Conservation (phyloP, 345 rosid species). For the Pistacia atlantica region DNA sequence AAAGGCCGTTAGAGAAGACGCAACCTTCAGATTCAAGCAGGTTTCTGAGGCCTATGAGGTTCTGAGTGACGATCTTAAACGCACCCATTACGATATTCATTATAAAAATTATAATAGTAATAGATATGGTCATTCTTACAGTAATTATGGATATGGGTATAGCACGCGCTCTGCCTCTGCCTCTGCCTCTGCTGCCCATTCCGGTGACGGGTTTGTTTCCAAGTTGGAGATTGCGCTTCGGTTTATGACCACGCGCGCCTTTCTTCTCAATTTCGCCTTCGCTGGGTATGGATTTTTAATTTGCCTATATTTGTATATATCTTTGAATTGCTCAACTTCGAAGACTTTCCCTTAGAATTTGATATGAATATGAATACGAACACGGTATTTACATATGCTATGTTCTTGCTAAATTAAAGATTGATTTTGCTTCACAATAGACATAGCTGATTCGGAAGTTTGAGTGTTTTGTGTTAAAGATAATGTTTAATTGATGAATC, state of each 20-base stretch:
- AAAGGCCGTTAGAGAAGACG: conserved; percentile 45
- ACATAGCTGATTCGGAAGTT: too few relatives aligned
- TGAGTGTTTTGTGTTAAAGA: too few relatives aligned
- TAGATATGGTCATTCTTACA: conserved; percentile 18
- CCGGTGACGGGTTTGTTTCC: conserved; percentile 19
- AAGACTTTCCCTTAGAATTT: background rate
- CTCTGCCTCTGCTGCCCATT: background rate
- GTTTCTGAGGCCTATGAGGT: conserved; percentile 85
- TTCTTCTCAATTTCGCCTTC: conserved; percentile 64
- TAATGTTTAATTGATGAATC: too few relatives aligned
- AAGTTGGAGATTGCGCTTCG: conserved; percentile 48
- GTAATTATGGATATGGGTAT: conserved; percentile 27
- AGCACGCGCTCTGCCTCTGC: conserved; percentile 29
- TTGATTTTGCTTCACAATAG: too few relatives aligned
- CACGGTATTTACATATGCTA: too few relatives aligned
- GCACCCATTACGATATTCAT: conserved; percentile 57
- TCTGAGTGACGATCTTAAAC: conserved; percentile 64
- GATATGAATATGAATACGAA: background rate
- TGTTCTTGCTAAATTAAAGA: too few relatives aligned
- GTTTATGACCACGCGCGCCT: conserved; percentile 65
- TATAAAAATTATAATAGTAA: conserved; percentile 15
- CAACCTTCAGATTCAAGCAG: conserved; percentile 71
- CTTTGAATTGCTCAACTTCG: background rate
- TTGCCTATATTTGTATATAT: background rate
- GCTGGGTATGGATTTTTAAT: conserved; percentile 50